These are phyloP conservation scores for Coccinonectria pachysandricola DNA, from an alignment of 2,329 filamentous ascomycete species.

Conservation along the genomic window DNA sequence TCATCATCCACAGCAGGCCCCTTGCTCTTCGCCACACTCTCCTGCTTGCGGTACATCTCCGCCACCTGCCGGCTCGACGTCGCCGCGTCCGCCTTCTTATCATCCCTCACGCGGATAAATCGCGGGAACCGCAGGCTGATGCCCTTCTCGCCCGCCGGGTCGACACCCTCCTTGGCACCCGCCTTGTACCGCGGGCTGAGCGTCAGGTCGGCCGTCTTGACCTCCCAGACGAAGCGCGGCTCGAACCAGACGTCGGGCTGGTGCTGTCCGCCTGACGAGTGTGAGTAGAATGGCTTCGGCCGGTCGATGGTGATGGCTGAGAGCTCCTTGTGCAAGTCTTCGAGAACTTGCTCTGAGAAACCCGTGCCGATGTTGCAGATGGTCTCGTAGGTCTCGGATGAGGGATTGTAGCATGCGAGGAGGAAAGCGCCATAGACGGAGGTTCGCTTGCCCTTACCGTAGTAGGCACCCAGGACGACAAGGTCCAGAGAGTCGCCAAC, in stretches of 20 bases:
- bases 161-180: slow-evolving; percentile 72
- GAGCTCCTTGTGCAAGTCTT: slow-evolving; percentile 70
- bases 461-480: slow-evolving; percentile 89
- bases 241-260: slow-evolving; percentile 99
- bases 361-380: slow-evolving; percentile 98
- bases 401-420: slow-evolving; percentile 82
- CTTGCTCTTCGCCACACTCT: slow-evolving; percentile 79
- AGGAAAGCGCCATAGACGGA: slow-evolving; percentile 94
- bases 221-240: slow-evolving; percentile 89
- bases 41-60: slow-evolving; percentile 95
- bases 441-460: slow-evolving; percentile 89
- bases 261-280: slow-evolving; percentile 75
- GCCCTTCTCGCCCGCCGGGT: slow-evolving; percentile 60
- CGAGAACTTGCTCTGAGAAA: slow-evolving; percentile 89
- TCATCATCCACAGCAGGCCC: slow-evolving; percentile 86
- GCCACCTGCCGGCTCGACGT: slow-evolving; percentile 77
- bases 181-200: slow-evolving; percentile 88
- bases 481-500: slow-evolving; percentile 94
- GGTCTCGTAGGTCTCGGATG: slow-evolving; percentile 76
- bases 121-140: slow-evolving; percentile 85
- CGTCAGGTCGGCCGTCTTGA: slow-evolving; percentile 92
- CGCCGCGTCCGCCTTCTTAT: slow-evolving; percentile 91
- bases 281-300: slow-evolving; percentile 88
- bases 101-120: slow-evolving; percentile 84
- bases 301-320: slow-evolving; percentile 73